Evolutionary conservation across 2,329 filamentous ascomycete genomes (phyloP), one percentile per base, ranked within the genome.

Genomic region (Hymenoscyphus repandus): DNA sequence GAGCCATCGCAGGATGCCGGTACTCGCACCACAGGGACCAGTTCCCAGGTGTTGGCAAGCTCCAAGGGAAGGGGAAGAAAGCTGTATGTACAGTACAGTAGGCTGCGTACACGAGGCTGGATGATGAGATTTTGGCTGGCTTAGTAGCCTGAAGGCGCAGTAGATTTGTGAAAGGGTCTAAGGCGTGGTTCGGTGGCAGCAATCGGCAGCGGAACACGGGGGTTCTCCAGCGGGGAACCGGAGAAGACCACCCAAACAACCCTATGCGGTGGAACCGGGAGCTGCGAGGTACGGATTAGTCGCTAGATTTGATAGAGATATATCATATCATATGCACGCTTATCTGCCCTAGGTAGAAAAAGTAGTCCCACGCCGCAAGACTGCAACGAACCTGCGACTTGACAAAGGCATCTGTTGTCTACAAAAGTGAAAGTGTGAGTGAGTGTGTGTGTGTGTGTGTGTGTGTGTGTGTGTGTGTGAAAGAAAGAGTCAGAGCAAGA

Each of bases 211-310:
- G 22, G 22, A 7, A 27, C 22, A 27, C 7, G 22, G 22, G 22
- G 22, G 22, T 27, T 27, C 22, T 27, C 22, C 22, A 27, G 22
- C 22, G 22, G 22, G 22, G 22, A 27, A 7, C 22, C 22, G 22
- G 22, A 27, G 22, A 27, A 27, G 22, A 27, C 22, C 22, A 4
- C 22, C 4, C 22, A 27, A 27, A 27, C 22, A 27, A 7, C 22
- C 22, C 22, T 27, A 27, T 27, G 41, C 20, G 33, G 41, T 53
- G 48, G 31, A 46, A 53, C 38, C 45, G 46, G 51, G 54, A 56
- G 46, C 45, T 55, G 54, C 47, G 54, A 58, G 54, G 56, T 58
- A 58, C 56, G 45, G 54, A 54, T 53, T 53, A 54, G 43, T 53
- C 40, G 48, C 47, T 52, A 44, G 39, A 56, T 50, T 41, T 46